phyloP scores from a whole-genome alignment of 148 eudicot species.

The Rhododendron molle region DNA sequence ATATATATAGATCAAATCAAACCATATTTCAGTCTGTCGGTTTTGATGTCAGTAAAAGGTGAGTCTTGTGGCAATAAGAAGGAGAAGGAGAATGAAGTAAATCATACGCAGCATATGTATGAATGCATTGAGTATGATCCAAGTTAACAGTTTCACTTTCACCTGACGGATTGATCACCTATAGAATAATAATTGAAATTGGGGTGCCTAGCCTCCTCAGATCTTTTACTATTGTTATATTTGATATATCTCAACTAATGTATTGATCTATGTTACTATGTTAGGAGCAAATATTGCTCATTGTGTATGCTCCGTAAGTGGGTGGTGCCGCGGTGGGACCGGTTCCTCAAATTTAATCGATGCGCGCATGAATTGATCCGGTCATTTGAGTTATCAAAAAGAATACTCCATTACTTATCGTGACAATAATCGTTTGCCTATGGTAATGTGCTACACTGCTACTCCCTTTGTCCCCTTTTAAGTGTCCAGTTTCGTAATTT shows the following conservation, averaged over 20 bases:
- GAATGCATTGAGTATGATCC: background rate
- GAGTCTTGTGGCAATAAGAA: background rate
- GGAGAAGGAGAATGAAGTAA: background rate
- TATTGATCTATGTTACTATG: background rate
- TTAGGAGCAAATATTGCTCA: background rate
- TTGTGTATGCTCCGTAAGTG: background rate
- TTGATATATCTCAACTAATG: background rate
- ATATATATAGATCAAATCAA: background rate
- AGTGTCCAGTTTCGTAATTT: no score
- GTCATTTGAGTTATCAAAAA: background rate
- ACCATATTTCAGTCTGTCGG: no score
- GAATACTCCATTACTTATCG: no score
- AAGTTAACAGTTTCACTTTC: background rate
- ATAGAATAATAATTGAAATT: background rate
- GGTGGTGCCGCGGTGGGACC: background rate
- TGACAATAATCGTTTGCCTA: background rate
- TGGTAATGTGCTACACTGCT: no score
- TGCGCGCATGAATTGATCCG: background rate
- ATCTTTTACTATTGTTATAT: background rate
- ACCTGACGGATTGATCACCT: background rate
- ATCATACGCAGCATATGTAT: background rate
- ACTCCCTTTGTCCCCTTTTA: no score
- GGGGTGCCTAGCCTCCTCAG: background rate
- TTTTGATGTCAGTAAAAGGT: background rate
- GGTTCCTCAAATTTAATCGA: no score